Base-by-base conservation (phyloP, 2,329 filamentous ascomycete species). In the Pseudopyrenochaeta lycopersici region DNA sequence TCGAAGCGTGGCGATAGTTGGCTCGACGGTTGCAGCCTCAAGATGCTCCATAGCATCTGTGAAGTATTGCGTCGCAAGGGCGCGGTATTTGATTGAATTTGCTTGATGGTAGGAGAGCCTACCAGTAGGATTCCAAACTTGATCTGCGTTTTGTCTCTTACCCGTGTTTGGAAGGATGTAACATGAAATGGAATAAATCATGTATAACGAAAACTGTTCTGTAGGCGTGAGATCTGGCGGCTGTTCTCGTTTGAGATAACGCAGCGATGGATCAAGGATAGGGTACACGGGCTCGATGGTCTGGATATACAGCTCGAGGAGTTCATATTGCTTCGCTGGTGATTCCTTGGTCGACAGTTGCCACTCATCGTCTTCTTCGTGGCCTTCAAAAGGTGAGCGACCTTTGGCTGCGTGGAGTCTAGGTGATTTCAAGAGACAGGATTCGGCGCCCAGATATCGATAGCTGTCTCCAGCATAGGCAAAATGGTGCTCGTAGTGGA, bases 111-210 rank as follows among this genome's bases (percentile, higher is more conserved):
- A 71, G 7, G 64, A 60, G 11, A 71, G 66, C 18, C 66, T 67
- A 0, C 70, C 68, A 9, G 55, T 60, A 4, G 64, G 53, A 18
- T 62, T 58, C 61, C 63, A 68, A n/a, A 58, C 47, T 36, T 67
- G 54, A 3, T 58, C 54, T 5, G 61, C 55, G 10, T 66, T 49
- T 17, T 58, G 60, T 36, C 58, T 65, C 36, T 67, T 67, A 9
- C 63, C 57, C 9, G 55, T 68, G 5, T 63, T 68, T 7, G 71
- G 70, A 14, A 68, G 58, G 2, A 73, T 54, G 40, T 74, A 67
- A 52, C 71, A 75, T 20, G 63, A 66, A 18, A 75, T 72, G 7
- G 72, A 72, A 49, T 74, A 75, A 14, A 74, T 63, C 71, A 75
- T 74, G 41, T 74, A 69, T 11, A 75, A 58, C 1, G 63, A 62